A percentile compares a stretch with the other conserved stretches of the same genome.
phyloP scores from a whole-genome alignment of 2,329 filamentous ascomycete species.

The Cladosporium sp. region DNA sequence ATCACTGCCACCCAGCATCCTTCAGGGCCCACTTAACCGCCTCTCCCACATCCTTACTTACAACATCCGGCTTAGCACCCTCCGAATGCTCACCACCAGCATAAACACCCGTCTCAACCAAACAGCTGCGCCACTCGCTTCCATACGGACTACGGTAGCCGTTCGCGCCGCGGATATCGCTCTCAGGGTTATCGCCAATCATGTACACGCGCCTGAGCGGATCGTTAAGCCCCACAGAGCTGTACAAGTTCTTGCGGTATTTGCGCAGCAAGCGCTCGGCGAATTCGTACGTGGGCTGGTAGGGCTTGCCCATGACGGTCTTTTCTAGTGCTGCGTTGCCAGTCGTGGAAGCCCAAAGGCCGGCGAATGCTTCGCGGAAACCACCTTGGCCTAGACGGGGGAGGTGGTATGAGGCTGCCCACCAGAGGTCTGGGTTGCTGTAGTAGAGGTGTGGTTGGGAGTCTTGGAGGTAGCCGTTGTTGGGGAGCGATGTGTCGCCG shows the following conservation, averaged over 20 bases:
- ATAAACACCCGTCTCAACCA: conserved; percentile 82
- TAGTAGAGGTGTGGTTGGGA: conserved; percentile 81
- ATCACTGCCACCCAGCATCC: conserved; percentile 45
- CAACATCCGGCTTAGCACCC: conserved; percentile 60
- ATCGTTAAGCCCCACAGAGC: conserved; percentile 31
- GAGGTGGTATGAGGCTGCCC: conserved; percentile 81
- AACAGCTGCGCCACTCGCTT: conserved; percentile 73
- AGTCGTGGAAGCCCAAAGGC: conserved; percentile 75
- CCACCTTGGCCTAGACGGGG: conserved; percentile 89
- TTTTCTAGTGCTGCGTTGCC: conserved; percentile 43
- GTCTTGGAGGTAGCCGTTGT: conserved; percentile 79
- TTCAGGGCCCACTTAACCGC: conserved; percentile 76
- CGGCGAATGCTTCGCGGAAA: conserved; percentile 78
- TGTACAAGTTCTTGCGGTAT: conserved; percentile 57
- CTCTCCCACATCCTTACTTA: conserved; percentile 72
- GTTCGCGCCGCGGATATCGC: conserved; percentile 87
- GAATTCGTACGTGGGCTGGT: conserved; percentile 74
- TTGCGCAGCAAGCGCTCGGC: conserved; percentile 71
- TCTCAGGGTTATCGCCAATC: conserved; percentile 74
- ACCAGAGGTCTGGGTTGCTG: conserved; percentile 86
- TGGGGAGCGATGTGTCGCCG: conserved; percentile 62
- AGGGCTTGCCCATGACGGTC: conserved; percentile 80
- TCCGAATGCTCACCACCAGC: conserved; percentile 57
- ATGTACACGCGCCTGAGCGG: conserved; percentile 81
- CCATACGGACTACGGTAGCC: conserved; percentile 65